phyloP scores from a whole-genome alignment of 371 early-diverging fungal genomes.

The Syncephalastrum contaminatum region DNA sequence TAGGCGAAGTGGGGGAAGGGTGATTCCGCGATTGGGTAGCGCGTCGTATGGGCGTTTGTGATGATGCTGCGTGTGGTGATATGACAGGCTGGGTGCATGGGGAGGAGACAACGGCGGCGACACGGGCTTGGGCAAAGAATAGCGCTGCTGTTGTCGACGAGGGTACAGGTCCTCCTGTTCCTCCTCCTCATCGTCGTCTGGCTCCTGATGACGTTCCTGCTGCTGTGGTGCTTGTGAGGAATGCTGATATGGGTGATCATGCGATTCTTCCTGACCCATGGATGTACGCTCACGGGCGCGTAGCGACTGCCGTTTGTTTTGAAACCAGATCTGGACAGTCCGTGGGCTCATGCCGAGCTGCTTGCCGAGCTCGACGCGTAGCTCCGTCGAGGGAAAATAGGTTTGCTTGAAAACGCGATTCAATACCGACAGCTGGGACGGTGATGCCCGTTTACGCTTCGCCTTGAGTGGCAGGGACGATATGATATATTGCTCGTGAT shows the following conservation, averaged over 20 bases:
- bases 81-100: too few species aligned
- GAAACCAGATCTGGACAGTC: slow-evolving; percentile 91
- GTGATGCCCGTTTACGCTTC: slow-evolving; percentile 24
- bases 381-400: slow-evolving; percentile 56
- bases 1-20: slow-evolving; percentile 3
- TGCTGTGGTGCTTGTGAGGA: too few species aligned
- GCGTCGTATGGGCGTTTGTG: neutral
- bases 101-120: too few species aligned
- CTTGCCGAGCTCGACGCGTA: slow-evolving; percentile 73
- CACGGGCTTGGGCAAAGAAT: too few species aligned
- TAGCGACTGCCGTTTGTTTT: slow-evolving; percentile 72
- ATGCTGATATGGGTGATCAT: too few species aligned
- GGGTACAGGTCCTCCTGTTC: too few species aligned
- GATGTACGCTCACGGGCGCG: slow-evolving; percentile 32
- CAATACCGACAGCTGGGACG: slow-evolving; percentile 36
- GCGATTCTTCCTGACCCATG: too few species aligned
- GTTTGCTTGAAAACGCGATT: slow-evolving; percentile 47
- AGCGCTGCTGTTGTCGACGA: too few species aligned
- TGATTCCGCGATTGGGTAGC: neutral
- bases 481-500: too few species aligned
- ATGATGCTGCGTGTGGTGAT: slow-evolving; percentile 1
- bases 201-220: too few species aligned
- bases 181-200: too few species aligned
- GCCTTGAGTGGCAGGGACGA: neutral
- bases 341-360: slow-evolving; percentile 75